phyloP scores from a whole-genome alignment of 2,329 filamentous ascomycete species.

The Daldinia eschscholtzii region DNA sequence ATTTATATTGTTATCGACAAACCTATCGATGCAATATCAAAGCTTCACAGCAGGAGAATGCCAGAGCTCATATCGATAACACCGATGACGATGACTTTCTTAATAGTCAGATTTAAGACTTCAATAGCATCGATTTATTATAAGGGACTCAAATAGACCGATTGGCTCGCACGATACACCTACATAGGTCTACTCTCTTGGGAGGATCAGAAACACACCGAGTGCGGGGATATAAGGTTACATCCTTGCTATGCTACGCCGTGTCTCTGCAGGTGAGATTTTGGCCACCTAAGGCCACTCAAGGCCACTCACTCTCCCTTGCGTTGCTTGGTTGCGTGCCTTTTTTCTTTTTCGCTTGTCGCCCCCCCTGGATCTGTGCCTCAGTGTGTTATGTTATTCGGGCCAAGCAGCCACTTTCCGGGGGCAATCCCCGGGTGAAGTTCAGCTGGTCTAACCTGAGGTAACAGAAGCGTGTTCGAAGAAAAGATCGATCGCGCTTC shows the following conservation, averaged over 20 bases:
- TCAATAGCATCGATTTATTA: neutral
- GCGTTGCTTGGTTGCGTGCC: slow-evolving; percentile 5
- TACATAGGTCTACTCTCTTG: neutral
- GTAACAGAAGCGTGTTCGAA: slow-evolving; percentile 4
- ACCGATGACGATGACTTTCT: neutral
- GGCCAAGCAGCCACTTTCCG: slow-evolving; percentile 5
- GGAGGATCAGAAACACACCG: slow-evolving; percentile 13
- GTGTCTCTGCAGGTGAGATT: slow-evolving; percentile 8
- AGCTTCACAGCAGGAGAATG: no score
- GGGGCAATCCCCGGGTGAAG: slow-evolving; percentile 1
- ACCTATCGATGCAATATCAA: neutral
- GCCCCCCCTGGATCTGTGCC: slow-evolving; percentile 1
- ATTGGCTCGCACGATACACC: slow-evolving; percentile 5
- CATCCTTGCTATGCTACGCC: slow-evolving; percentile 8
- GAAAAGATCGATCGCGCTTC: neutral
- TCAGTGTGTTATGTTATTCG: neutral
- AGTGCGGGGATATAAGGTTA: slow-evolving; percentile 7
- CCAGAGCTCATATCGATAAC: neutral
- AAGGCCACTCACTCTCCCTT: slow-evolving; percentile 2
- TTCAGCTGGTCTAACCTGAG: slow-evolving; percentile 3
- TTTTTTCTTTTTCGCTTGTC: slow-evolving; percentile 10
- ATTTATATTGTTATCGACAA: neutral
- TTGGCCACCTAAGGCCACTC: neutral
- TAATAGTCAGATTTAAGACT: neutral
- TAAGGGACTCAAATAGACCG: neutral